Conservation (phyloP, 1,284 basidiomycete genomes). For the Fomitiporia mediterranea region DNA sequence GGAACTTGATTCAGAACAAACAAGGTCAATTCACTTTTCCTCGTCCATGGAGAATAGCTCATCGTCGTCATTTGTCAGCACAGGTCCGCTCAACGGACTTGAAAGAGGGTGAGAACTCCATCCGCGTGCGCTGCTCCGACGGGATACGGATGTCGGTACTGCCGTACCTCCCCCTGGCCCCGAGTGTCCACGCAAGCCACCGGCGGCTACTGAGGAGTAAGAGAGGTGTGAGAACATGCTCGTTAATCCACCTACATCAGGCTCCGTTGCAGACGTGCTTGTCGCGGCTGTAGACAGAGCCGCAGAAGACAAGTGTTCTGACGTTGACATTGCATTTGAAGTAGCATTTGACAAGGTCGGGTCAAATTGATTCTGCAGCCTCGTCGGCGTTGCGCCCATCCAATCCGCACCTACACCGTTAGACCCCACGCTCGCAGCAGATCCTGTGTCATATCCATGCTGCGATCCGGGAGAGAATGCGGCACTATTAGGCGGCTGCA, state of each 20-base stretch:
- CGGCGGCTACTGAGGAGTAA: constrained; percentile 40
- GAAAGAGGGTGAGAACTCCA: constrained; percentile 22
- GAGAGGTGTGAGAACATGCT: constrained; percentile 45
- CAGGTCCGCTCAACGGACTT: constrained; percentile 55
- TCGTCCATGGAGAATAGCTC: constrained; percentile 63
- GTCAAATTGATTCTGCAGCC: neutral
- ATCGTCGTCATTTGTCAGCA: constrained; percentile 57
- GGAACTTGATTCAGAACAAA: neutral
- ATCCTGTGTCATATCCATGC: constrained; percentile 25
- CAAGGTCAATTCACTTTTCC: constrained; percentile 18
- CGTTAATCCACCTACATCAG: constrained; percentile 34
- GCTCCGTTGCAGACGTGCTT: constrained; percentile 3
- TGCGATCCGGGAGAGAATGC: constrained; percentile 26
- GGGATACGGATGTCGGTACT: constrained; percentile 14
- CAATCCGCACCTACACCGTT: neutral
- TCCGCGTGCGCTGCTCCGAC: constrained; percentile 9
- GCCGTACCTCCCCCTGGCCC: constrained; percentile 37
- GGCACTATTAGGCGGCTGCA: constrained; percentile 43
- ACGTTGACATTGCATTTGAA: neutral
- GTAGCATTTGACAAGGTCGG: neutral
- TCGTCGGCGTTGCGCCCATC: constrained; percentile 3
- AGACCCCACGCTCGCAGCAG: neutral
- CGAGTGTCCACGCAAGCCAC: constrained; percentile 23
- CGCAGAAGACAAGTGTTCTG: constrained; percentile 23
- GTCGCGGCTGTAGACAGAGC: constrained; percentile 1